Evolutionary conservation across 2,329 filamentous ascomycete genomes (phyloP).

Genomic region (Fonsecaea monophora): DNA sequence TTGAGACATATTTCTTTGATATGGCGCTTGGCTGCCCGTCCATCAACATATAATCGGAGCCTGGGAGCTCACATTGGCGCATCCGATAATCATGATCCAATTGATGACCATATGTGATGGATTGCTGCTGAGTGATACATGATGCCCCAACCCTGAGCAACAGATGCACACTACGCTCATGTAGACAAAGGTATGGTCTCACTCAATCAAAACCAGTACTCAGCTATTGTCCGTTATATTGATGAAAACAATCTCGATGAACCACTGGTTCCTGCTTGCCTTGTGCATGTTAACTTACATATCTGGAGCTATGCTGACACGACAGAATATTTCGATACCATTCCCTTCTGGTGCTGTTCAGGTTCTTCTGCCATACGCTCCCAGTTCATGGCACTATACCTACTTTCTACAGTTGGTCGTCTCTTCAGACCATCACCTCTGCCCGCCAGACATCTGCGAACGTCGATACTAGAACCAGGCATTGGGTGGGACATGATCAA

Average conservation of each 20-base stretch:
- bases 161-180: not conserved
- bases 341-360: not conserved
- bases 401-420: not conserved
- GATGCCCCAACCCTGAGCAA: not conserved
- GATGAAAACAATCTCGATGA: not conserved
- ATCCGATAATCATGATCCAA: not conserved
- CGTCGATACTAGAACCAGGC: not conserved
- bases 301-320: slow-evolving; percentile 2
- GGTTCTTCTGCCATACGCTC: not conserved
- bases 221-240: not conserved
- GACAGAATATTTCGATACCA: not conserved
- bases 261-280: not conserved
- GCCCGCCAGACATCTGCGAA: not conserved
- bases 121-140: not conserved
- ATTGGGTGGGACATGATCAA: not conserved
- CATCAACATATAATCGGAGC: not conserved
- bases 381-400: not conserved
- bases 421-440: not conserved
- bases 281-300: not conserved
- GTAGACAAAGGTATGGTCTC: not conserved
- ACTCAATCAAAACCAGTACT: not conserved
- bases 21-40: not conserved
- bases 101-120: slow-evolving; percentile 1
- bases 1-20: slow-evolving; percentile 2
- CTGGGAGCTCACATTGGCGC: not conserved